phyloP scores from a whole-genome alignment of 192 early-diverging fungal species.

The Dimargaris xerosporica region DNA sequence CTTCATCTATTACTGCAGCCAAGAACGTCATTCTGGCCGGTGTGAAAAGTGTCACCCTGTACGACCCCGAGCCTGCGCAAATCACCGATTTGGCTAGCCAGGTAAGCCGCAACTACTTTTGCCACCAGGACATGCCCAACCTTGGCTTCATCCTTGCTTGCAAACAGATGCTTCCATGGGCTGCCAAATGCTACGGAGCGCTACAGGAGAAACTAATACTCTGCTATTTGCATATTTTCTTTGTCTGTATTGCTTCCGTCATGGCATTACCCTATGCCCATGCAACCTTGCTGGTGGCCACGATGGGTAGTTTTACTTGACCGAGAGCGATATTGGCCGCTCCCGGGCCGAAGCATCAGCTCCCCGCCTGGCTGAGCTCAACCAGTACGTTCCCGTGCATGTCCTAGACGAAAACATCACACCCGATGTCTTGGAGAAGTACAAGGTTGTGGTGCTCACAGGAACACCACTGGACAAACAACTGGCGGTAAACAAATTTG shows the following conservation, averaged over 20 bases:
- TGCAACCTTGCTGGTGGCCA: no score
- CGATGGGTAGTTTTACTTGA: conserved; percentile 69
- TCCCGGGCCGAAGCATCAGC: conserved; percentile 59
- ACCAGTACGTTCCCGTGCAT: conserved; percentile 90
- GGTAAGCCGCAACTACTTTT: conserved; percentile 25
- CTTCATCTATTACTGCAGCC: conserved; percentile 15
- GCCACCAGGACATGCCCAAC: no score
- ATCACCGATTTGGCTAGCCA: conserved; percentile 80
- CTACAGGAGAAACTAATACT: no score
- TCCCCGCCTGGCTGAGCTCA: conserved; percentile 82
- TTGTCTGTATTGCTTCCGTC: no score
- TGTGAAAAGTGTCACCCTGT: conserved; percentile 94
- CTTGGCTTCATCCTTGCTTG: no score
- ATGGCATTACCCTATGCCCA: no score
- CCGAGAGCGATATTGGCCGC: conserved; percentile 69
- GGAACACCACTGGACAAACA: conserved; percentile 60
- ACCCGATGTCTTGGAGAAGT: conserved; percentile 39
- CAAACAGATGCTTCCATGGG: no score
- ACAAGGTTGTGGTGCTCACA: conserved; percentile 72
- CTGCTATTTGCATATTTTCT: no score
- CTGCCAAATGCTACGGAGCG: no score
- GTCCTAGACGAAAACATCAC: conserved; percentile 66
- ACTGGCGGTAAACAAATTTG: conserved; percentile 71
- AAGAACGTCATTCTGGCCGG: conserved; percentile 98
- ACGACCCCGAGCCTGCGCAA: conserved; percentile 63